Base-by-base conservation (phyloP, 257 asterid species). In the Ligustrum vulgare region DNA sequence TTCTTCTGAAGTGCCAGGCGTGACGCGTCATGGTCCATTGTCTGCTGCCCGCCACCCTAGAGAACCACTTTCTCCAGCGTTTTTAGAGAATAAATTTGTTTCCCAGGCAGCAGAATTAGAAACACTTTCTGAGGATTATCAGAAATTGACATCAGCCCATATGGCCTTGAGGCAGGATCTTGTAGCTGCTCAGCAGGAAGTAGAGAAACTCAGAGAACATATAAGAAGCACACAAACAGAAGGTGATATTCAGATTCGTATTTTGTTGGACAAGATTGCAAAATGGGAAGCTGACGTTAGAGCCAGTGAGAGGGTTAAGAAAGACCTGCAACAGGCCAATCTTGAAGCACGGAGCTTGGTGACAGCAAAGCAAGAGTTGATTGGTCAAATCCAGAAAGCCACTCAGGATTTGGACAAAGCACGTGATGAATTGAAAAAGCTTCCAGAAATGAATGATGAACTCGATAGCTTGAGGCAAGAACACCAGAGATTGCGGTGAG, bases 221-320 rank as follows among this genome's bases (percentile, higher is more conserved):
- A 89, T 87, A 34, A 81, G 88, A 82, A 91, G 90, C 75, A 88
- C 80, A 70, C 91, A 83, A 74, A 79, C 82, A 31, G 98, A 91
- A 82, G 89, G 91, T 64, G 98, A 95, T 78, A 85, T 93, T 82
- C 90, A 93, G 84, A 81, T 91, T 76, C 89, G 92, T 36, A 74
- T 86, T 75, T 75, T 82, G 84, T 70, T 87, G 89, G 98, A 91
- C 71, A 92, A 87, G 84, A 88, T 85, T 77, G 82, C 88, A 5
- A 91, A 91, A 76, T 78, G 79, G 81, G 96, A 91, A 81, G 85
- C 83, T 75, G 91, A 87, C 72, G 80, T 88, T 54, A 82, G 86
- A 81, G 88, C 85, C 43, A 70, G 81, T 72, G 96, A 86, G 37
- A 72, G 71, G 58, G 66, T 78, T 37, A 87, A 80, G 86, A 89